These are phyloP conservation scores for Neocallimastix lanati DNA, from an alignment of 192 early-diverging fungal genomes.

Conservation along the genomic window DNA sequence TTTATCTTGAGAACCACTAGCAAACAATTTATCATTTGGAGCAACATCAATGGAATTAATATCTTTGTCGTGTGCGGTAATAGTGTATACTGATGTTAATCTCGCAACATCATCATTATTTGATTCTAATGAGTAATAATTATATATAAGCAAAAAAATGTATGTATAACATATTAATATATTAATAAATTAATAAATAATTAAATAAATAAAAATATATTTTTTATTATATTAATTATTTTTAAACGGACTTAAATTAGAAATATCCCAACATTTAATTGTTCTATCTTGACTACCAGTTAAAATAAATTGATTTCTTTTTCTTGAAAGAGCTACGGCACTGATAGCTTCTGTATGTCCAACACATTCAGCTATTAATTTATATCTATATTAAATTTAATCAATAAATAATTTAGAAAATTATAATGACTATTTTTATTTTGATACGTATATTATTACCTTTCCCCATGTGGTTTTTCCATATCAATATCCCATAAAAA, in stretches of 20 bases:
- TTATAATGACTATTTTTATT: no score
- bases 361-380: conserved; percentile 47
- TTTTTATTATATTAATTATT: conserved; percentile 8
- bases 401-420: no score
- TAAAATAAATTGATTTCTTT: conserved; percentile 44
- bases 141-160: no score
- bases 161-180: not conserved
- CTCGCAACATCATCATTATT: conserved; percentile 11
- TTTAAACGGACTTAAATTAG: conserved; percentile 66
- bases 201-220: not conserved
- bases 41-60: conserved; percentile 84
- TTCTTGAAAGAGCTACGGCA: conserved; percentile 61
- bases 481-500: conserved; percentile 60
- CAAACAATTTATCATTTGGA: conserved; percentile 82
- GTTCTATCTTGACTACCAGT: conserved; percentile 89
- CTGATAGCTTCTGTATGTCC: conserved; percentile 91
- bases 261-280: conserved; percentile 3
- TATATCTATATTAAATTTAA: no score
- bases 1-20: conserved; percentile 88
- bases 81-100: conserved; percentile 57
- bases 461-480: conserved; percentile 24
- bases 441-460: conserved; percentile 3
- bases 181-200: not conserved
- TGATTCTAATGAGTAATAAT: not conserved
- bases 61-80: conserved; percentile 90